phyloP scores from a whole-genome alignment of 23 red algal species.

The Agarophyton chilense region DNA sequence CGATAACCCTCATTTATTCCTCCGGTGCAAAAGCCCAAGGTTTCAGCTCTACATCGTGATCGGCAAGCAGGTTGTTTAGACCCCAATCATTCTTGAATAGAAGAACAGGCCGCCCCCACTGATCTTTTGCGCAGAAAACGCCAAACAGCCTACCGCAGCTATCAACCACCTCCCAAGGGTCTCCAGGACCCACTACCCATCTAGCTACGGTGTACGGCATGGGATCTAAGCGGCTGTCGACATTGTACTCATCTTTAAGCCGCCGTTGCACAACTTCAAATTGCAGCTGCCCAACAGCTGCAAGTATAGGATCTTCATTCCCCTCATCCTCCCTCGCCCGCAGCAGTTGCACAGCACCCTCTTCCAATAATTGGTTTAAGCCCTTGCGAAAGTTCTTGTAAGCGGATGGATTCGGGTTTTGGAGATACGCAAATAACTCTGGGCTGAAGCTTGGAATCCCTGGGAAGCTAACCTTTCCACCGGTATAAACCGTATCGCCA shows the following conservation, averaged over 20 bases:
- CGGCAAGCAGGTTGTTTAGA: conserved; percentile 40
- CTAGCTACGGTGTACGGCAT: conserved; percentile 71
- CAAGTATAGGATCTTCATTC: conserved; percentile 76
- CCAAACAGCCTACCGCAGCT: conserved; percentile 69
- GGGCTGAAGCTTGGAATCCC: conserved; percentile 82
- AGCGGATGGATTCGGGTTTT: conserved; percentile 75
- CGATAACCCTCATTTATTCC: conserved; percentile 22
- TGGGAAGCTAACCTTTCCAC: conserved; percentile 52
- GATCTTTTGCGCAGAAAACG: conserved; percentile 85
- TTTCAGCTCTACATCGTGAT: conserved; percentile 63
- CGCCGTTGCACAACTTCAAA: conserved; percentile 84
- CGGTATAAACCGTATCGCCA: conserved; percentile 73
- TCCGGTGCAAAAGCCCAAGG: conserved; percentile 81
- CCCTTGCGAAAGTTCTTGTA: conserved; percentile 92
- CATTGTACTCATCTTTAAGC: conserved; percentile 86
- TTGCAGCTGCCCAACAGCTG: conserved; percentile 87
- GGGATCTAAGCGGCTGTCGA: conserved; percentile 75
- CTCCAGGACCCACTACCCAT: conserved; percentile 78
- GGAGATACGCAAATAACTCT: conserved; percentile 80
- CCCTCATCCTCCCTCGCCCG: conserved; percentile 72
- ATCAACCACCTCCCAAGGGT: conserved; percentile 74
- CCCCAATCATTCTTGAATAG: conserved; percentile 86
- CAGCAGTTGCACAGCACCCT: conserved; percentile 83
- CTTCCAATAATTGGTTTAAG: conserved; percentile 78
- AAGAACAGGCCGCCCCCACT: conserved; percentile 75